phyloP scores from a whole-genome alignment of 2,329 filamentous ascomycete species.

The Rutstroemia sp. region DNA sequence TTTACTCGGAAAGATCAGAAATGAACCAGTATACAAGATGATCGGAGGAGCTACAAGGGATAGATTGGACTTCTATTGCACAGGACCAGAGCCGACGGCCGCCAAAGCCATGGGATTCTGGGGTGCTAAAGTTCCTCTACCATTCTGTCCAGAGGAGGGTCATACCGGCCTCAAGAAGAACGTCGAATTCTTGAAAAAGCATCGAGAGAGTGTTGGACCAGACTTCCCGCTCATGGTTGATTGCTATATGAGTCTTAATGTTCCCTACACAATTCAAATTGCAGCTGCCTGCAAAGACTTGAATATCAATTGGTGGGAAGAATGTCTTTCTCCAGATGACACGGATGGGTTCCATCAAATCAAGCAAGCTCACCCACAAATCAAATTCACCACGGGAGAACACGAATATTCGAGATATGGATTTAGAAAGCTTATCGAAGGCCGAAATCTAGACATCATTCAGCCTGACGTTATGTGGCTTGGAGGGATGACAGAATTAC shows the following conservation, averaged over 20 bases:
- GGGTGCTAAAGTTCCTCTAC: conserved; percentile 83
- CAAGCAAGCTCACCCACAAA: conserved; percentile 80
- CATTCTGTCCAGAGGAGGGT: conserved; percentile 84
- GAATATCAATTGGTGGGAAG: conserved; percentile 96
- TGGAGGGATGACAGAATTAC: conserved; percentile 82
- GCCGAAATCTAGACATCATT: conserved; percentile 86
- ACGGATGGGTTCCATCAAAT: conserved; percentile 84
- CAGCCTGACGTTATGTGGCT: conserved; percentile 98
- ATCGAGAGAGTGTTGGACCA: conserved; percentile 76
- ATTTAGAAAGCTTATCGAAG: conserved; percentile 89
- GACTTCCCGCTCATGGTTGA: conserved; percentile 93
- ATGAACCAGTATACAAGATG: conserved; percentile 89
- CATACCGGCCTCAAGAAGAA: conserved; percentile 79
- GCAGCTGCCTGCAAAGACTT: conserved; percentile 77
- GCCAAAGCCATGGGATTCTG: conserved; percentile 84
- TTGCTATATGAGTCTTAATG: conserved; percentile 95
- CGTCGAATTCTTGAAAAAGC: conserved; percentile 77
- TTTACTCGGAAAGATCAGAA: conserved; percentile 80
- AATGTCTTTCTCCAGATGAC: conserved; percentile 86
- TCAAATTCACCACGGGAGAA: conserved; percentile 94
- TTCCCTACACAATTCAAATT: conserved; percentile 86
- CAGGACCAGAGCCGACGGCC: conserved; percentile 73
- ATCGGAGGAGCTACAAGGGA: conserved; percentile 86
- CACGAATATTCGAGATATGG: conserved; percentile 93
- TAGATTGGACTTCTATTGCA: conserved; percentile 88